Percentiles rank a stretch among this genome's conserved stretches.
Conservation (phyloP, 257 asterid species). For the Mentha longifolia region DNA sequence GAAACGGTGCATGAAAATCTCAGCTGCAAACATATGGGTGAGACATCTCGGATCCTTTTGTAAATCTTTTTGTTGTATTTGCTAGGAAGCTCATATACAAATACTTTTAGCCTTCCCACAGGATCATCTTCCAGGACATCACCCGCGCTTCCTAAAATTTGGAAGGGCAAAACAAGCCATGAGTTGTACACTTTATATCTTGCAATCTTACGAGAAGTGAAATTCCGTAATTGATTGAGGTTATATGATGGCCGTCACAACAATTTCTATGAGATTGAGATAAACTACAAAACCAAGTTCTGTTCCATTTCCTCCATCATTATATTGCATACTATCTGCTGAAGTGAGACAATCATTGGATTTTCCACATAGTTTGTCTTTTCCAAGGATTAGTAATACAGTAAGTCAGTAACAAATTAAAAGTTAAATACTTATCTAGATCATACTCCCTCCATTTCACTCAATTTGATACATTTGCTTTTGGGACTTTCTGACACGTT, state of each 20-base stretch:
- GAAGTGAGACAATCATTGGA: background rate
- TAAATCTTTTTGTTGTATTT: slow-evolving; percentile 83
- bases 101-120: slow-evolving; percentile 87
- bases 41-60: slow-evolving; percentile 90
- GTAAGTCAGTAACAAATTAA: background rate
- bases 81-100: slow-evolving; percentile 92
- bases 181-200: background rate
- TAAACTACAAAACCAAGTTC: background rate
- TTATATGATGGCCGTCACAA: background rate
- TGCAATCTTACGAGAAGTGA: background rate
- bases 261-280: background rate
- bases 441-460: no score
- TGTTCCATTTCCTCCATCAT: background rate
- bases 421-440: background rate
- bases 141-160: slow-evolving; percentile 84
- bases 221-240: background rate
- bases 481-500: no score
- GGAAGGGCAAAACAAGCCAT: slow-evolving; percentile 20
- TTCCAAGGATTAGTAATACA: background rate
- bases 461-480: no score
- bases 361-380: background rate
- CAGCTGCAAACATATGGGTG: slow-evolving; percentile 96
- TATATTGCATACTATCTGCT: background rate
- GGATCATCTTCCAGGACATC: slow-evolving; percentile 97
- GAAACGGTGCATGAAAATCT: slow-evolving; percentile 86